These are phyloP conservation scores for Epichloe glyceriae DNA, from an alignment of 2,329 filamentous ascomycete species.

Conservation along the genomic window DNA sequence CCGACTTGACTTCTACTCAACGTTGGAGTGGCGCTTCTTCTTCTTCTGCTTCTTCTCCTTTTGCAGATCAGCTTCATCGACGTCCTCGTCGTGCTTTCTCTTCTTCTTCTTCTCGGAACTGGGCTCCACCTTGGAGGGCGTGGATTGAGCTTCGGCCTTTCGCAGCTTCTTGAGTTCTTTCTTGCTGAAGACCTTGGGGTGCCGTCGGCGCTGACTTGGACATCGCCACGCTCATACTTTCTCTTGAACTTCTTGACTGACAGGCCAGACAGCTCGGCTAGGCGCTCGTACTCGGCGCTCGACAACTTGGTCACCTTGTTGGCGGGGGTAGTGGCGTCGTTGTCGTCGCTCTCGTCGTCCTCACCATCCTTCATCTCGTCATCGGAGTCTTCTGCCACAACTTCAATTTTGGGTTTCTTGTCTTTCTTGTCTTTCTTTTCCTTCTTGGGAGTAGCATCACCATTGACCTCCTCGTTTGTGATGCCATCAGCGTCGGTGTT, in stretches of 20 bases:
- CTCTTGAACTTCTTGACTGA: conserved; percentile 66
- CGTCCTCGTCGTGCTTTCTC: conserved; percentile 56
- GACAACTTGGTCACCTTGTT: conserved; percentile 32
- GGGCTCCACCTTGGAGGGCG: conserved; percentile 27
- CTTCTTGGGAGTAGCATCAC: conserved; percentile 23
- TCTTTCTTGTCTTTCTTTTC: conserved; percentile 29
- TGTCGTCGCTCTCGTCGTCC: conserved; percentile 24
- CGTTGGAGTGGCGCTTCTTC: conserved; percentile 29
- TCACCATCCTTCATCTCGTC: conserved; percentile 32
- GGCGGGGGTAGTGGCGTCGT: conserved; percentile 19
- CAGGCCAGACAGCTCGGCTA: conserved; percentile 55
- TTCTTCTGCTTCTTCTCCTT: conserved; percentile 44
- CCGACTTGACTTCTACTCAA: conserved; percentile 5
- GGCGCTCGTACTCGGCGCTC: conserved; percentile 42
- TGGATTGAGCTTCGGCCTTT: conserved; percentile 42
- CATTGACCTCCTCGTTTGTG: conserved; percentile 38
- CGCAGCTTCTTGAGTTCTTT: conserved; percentile 63
- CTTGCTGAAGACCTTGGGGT: conserved; percentile 58
- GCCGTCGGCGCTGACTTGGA: conserved; percentile 51
- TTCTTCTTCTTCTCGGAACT: conserved; percentile 45
- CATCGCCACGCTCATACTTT: conserved; percentile 65
- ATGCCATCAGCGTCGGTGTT: conserved; percentile 88
- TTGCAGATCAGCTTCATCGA: conserved; percentile 48
- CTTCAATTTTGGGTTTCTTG: conserved; percentile 30
- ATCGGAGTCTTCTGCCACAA: conserved; percentile 28